Percentiles rank a stretch among this genome's conserved stretches.
These are phyloP conservation scores for Sphaerulina musiva DNA, from an alignment of 2,329 filamentous ascomycete genomes.

Conservation along the genomic window DNA sequence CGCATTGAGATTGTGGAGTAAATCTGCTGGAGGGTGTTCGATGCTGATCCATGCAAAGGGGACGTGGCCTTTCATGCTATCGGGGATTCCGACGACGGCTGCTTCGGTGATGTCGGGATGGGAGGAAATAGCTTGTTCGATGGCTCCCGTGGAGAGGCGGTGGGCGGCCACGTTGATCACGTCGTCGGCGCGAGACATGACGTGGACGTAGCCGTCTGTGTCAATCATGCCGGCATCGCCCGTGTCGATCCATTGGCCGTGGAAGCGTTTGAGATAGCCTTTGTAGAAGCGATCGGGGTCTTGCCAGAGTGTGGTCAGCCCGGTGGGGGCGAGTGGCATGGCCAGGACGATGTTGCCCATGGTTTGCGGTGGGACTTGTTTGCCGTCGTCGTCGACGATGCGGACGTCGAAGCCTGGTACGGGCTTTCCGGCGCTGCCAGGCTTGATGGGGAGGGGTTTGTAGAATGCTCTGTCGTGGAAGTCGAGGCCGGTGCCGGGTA, in stretches of 20 bases:
- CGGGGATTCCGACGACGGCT: conserved; percentile 79
- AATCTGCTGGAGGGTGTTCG: conserved; percentile 43
- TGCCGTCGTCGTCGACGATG: conserved; percentile 73
- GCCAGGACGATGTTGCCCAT: conserved; percentile 92
- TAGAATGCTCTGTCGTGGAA: conserved; percentile 40
- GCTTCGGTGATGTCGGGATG: conserved; percentile 75
- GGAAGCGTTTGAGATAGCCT: conserved; percentile 75
- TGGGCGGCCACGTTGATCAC: conserved; percentile 96
- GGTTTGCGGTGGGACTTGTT: conserved; percentile 57
- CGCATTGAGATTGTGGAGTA: conserved; percentile 61
- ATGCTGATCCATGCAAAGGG: conserved; percentile 81
- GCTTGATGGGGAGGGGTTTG: conserved; percentile 59
- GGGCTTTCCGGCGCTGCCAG: conserved; percentile 81
- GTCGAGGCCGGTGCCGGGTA: conserved; percentile 55
- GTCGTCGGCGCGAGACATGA: conserved; percentile 67
- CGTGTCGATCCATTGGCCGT: conserved; percentile 79
- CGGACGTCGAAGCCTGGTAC: conserved; percentile 88
- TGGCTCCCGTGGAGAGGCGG: conserved; percentile 77
- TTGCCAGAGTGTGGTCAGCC: conserved; percentile 76
- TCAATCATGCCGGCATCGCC: conserved; percentile 87
- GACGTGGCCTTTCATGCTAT: conserved; percentile 79
- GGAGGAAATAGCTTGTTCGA: conserved; percentile 83
- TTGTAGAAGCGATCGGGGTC: conserved; percentile 81
- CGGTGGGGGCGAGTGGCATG: conserved; percentile 76
- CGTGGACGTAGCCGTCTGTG: conserved; percentile 54